Conservation (phyloP, 768 basidiomycete genomes). For the Suillus weaverae region DNA sequence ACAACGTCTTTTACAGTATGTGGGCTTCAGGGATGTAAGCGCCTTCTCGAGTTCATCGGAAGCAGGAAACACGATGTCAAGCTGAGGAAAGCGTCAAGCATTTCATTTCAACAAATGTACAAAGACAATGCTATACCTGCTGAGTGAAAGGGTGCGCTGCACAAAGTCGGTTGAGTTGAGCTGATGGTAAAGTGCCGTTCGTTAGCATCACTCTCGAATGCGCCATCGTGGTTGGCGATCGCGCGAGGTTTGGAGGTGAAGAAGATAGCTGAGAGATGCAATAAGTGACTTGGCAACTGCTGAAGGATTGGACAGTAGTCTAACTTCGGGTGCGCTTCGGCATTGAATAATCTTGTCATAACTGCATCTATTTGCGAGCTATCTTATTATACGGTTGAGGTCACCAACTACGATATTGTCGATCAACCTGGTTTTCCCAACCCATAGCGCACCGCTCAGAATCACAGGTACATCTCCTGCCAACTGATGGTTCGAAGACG, state of each 20-base stretch:
- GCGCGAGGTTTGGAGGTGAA: background rate
- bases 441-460: constrained; percentile 84
- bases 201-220: constrained; percentile 20
- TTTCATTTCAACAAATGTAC: background rate
- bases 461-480: constrained; percentile 47
- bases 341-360: background rate
- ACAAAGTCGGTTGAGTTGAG: constrained; percentile 36
- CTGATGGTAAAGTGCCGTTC: constrained; percentile 21
- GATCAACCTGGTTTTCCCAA: constrained; percentile 86
- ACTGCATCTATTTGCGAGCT: background rate
- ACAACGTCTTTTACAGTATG: constrained; percentile 45
- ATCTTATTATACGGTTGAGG: constrained; percentile 16
- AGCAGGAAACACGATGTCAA: constrained; percentile 64
- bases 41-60: constrained; percentile 36
- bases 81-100: constrained; percentile 34
- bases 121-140: constrained; percentile 40
- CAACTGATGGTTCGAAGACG: constrained; percentile 27
- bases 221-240: constrained; percentile 11
- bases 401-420: constrained; percentile 86
- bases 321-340: background rate
- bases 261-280: background rate
- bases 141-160: constrained; percentile 51
- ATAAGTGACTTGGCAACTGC: background rate
- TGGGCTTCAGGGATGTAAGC: constrained; percentile 42
- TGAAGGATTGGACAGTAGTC: background rate